Base-by-base conservation (phyloP, 148 eudicot genomes). In the Agrostemma githago region DNA sequence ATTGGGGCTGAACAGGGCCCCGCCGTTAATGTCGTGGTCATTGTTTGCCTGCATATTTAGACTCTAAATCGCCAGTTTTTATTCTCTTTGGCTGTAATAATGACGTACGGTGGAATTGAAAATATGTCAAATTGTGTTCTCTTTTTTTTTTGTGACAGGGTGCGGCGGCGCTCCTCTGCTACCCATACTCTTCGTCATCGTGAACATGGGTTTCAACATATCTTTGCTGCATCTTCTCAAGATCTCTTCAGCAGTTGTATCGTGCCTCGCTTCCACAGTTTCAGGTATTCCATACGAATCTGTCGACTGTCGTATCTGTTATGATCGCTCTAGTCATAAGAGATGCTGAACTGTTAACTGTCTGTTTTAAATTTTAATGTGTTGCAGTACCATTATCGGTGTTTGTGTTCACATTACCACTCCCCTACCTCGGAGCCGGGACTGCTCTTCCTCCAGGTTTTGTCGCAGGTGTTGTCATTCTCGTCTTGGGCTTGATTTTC, bases 81-180 rank as follows among this genome's bases (percentile, higher is more conserved):
- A 39, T 77, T 51, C 34, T 62, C 16, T 48, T 70, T 12, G 3
- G 62, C 57, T 41, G 19, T 5, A 38, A 9, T 17, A n/a, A 19
- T 57, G n/a, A 5, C 42, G 48, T 37, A 39, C n/a, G 70, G 4
- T 67, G 63, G 51, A 72, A 68, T 2, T 4, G 16, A 26, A 38
- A 66, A 70, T 58, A 8, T 65, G 14, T 74, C 10, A 57, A 12
- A 26, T 56, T n/a, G 7, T 71, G 63, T 19, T 67, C 80, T 83
- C 57, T 74, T 56, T 80, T 40, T 43, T 83, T 56, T 74, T 56
- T 80, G 34, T 41, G 44, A 40, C 91, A 95, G 99, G 89, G 83
- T 95, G 99, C 79, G 79, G 84, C 67, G 99, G 99, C 3, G 99
- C 99, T 48, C 99, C 99, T 8, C 51, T 95, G 66, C 80, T 95